Evolutionary conservation across 306 rosid genomes (phyloP), one percentile per base, ranked within the genome.

Genomic region (Rosa persica): DNA sequence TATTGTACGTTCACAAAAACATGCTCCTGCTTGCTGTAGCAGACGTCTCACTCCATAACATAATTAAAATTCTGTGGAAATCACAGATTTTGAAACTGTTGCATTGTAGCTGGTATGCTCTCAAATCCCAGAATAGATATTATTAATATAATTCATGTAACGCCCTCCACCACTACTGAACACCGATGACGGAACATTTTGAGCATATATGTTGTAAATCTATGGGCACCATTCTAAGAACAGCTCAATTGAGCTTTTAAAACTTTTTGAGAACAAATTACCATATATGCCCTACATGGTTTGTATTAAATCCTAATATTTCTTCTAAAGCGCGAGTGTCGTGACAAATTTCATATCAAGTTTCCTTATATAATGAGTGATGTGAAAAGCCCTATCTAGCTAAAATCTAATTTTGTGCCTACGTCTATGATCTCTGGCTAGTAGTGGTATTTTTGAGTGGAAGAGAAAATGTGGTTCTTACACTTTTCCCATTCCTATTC

Each of bases 391-490:
- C 71, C 0, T 47, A 47, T 34, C 4, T 70, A 23, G 16, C 4
- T 39, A 67, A 30, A 3, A 30, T 30, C 2, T 30, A 2, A 30
- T 30, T 43, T 43, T 65, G 9, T 5, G 22, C 23, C 12, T 55
- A 10, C 4, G 13, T 55, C 9, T 55, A 55, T 9, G n/a, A 55
- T 8, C 27, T 55, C 13, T 51, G 4, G 65, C 65, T 12, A 1
- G 27, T 68, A 22, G 73, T 69, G 47, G 65, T 11, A 11, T 51
- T 34, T 62, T 55, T 55, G 8, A 73, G 77, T 47, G 65, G 65
- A 19, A 54, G 9, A 30, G 2, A 30, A 30, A 30, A 3, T 55
- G 30, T 25, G 58, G 20, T 51, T 39, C 5, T 67, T 19, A 30
- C 19, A 42, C 52, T 54, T 38, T 74, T 74, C 61, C 40, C 66